These are phyloP conservation scores for Fusarium guadeloupense DNA, from an alignment of 2,329 filamentous ascomycete genomes.

Conservation along the genomic window DNA sequence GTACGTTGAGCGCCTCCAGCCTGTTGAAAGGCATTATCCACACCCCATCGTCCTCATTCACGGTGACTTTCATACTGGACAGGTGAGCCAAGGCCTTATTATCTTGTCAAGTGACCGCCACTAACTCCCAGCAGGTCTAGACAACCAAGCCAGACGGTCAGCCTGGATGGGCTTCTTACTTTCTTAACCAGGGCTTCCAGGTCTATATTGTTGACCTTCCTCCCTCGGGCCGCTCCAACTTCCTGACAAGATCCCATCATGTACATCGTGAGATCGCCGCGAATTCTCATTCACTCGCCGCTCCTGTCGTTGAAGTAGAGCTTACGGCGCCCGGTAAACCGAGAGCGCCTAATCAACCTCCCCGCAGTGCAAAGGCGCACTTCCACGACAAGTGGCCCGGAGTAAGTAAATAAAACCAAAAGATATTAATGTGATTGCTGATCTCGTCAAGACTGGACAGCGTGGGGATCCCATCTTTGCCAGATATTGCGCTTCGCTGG, in stretches of 20 bases:
- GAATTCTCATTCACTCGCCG: slow-evolving; percentile 28
- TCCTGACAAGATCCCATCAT: slow-evolving; percentile 29
- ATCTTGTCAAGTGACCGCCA: not conserved
- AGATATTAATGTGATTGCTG: not conserved
- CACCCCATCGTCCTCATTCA: slow-evolving; percentile 49
- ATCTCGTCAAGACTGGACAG: slow-evolving; percentile 43
- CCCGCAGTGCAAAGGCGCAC: slow-evolving; percentile 38
- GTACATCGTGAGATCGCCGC: slow-evolving; percentile 34
- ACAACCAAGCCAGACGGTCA: slow-evolving; percentile 58
- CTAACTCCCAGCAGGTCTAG: slow-evolving; percentile 46
- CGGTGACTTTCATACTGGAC: slow-evolving; percentile 49
- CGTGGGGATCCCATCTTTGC: slow-evolving; percentile 59
- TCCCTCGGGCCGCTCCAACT: slow-evolving; percentile 50
- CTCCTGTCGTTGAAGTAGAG: slow-evolving; percentile 41
- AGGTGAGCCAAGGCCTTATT: slow-evolving; percentile 32
- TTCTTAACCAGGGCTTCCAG: slow-evolving; percentile 52
- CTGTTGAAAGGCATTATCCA: slow-evolving; percentile 17
- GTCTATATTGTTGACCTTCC: slow-evolving; percentile 57
- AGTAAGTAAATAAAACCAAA: slow-evolving; percentile 12
- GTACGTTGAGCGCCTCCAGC: slow-evolving; percentile 50
- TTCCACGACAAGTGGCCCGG: slow-evolving; percentile 54
- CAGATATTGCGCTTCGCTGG: slow-evolving; percentile 56
- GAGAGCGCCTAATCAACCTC: slow-evolving; percentile 13
- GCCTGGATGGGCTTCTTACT: slow-evolving; percentile 57
- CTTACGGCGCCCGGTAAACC: slow-evolving; percentile 46